These are phyloP conservation scores for Rasamsonia emersonii DNA, from an alignment of 2,329 filamentous ascomycete genomes.

Conservation along the genomic window DNA sequence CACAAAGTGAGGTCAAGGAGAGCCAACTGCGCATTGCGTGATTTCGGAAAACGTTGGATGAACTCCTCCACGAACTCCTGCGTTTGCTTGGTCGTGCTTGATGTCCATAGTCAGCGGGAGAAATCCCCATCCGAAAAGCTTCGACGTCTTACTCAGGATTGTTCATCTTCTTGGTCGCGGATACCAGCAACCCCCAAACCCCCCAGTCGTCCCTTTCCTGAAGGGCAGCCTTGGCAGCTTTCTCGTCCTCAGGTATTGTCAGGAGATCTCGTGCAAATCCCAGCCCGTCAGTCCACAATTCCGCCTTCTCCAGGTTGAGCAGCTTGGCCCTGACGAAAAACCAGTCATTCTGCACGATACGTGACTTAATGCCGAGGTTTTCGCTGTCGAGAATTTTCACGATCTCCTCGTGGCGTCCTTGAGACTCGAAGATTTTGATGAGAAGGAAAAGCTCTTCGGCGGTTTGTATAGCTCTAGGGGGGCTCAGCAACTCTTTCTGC, in stretches of 20 bases:
- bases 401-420: constrained; percentile 31
- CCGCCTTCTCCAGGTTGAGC: constrained; percentile 26
- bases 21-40: constrained; percentile 35
- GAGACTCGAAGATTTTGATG: constrained; percentile 34
- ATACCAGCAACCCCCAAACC: constrained; percentile 37
- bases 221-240: constrained; percentile 16
- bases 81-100: constrained; percentile 22
- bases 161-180: constrained; percentile 22
- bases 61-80: constrained; percentile 28
- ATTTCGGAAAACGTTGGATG: constrained; percentile 25
- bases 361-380: constrained; percentile 33
- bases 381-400: constrained; percentile 35
- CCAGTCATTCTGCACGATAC: constrained; percentile 36
- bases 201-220: constrained; percentile 38
- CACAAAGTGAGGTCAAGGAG: constrained; percentile 22
- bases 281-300: constrained; percentile 31
- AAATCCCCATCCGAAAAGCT: background rate
- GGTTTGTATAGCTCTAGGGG: constrained; percentile 37
- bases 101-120: background rate
- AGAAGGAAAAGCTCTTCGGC: constrained; percentile 39
- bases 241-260: constrained; percentile 23
- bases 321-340: constrained; percentile 32
- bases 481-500: constrained; percentile 34
- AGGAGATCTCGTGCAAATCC: constrained; percentile 29
- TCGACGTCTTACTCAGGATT: constrained; percentile 23